Evolutionary conservation across 2,329 filamentous ascomycete species (phyloP), one percentile per base, ranked within the genome.

Genomic region (Beauveria bassiana): DNA sequence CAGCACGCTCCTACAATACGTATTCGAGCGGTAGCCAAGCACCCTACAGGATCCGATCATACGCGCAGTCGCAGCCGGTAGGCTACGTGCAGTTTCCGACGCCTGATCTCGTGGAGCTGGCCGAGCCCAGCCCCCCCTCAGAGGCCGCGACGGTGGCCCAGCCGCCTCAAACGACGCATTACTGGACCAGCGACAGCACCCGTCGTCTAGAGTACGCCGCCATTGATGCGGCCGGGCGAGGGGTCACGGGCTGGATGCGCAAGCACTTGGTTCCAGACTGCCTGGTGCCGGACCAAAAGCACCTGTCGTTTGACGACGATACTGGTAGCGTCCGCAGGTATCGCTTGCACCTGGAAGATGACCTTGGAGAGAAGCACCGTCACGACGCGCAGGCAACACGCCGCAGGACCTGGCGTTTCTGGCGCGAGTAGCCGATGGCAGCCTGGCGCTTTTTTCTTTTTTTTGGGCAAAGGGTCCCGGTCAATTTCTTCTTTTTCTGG

Each of bases 111-210:
- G 65, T 69, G 52, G 66, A 72, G 63, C 63, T 71, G 64, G 64
- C 68, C 31, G 64, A 65, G 66, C 67, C 64, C 28, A 52, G 22
- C 22, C 22, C 22, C 22, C 22, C 34, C 49, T 64, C 63, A 10
- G 62, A 54, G 14, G 63, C 66, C 53, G 64, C 57, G 38, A 61
- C 61, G 40, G 62, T 71, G 2, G 72, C 76, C 3, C 75, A 77
- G 2, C 84, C 82, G 14, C 82, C 82, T 4, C 79, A 81, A 65
- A 86, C 85, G 3, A 83, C 82, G 1, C 83, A 87, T 68, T 88
- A 87, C 72, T 88, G 85, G 85, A 87, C 84, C 1, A 86, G 83
- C 67, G 83, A 87, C 68, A 78, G 77, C 59, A 87, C 85, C 0
- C 78, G 85, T 3, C 77, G 84, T 12, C 76, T 86, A 3, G 85